phyloP scores from a whole-genome alignment of 1,284 basidiomycete species.

The Anthracocystis walkeri region DNA sequence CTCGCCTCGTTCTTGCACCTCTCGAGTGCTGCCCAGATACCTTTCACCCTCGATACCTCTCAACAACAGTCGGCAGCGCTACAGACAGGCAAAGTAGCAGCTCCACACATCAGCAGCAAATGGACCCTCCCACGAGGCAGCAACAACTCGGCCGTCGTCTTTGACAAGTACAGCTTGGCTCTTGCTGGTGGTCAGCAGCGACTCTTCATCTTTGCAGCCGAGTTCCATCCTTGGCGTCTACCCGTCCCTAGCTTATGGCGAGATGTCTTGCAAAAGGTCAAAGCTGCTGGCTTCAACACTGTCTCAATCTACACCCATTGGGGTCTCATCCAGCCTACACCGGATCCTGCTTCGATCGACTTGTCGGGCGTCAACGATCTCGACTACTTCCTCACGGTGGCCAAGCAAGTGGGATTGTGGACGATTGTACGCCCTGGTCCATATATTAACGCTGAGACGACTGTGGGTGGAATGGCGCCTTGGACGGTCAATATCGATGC shows the following conservation, averaged over 20 bases:
- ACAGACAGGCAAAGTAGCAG: background rate
- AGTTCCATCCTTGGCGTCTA: slow-evolving; percentile 84
- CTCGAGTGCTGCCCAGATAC: slow-evolving; percentile 19
- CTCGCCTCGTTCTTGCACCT: slow-evolving; percentile 8
- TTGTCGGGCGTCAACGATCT: slow-evolving; percentile 79
- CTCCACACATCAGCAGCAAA: background rate
- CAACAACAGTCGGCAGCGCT: background rate
- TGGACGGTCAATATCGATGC: slow-evolving; percentile 80
- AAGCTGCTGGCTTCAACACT: slow-evolving; percentile 81
- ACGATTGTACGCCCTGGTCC: slow-evolving; percentile 76
- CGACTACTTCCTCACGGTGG: slow-evolving; percentile 74
- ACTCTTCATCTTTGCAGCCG: slow-evolving; percentile 66
- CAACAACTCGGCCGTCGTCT: slow-evolving; percentile 46
- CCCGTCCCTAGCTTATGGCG: slow-evolving; percentile 83
- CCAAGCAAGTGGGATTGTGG: slow-evolving; percentile 76
- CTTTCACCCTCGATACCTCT: slow-evolving; percentile 12
- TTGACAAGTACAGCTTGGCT: slow-evolving; percentile 48
- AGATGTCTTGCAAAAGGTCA: slow-evolving; percentile 83
- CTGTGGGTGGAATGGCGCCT: slow-evolving; percentile 79
- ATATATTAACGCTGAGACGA: slow-evolving; percentile 80
- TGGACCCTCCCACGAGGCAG: slow-evolving; percentile 35
- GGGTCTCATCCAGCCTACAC: slow-evolving; percentile 80
- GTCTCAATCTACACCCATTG: slow-evolving; percentile 72
- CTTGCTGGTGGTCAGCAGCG: slow-evolving; percentile 36
- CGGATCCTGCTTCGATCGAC: slow-evolving; percentile 76